These are phyloP conservation scores for Alternaria incomplexa DNA, from an alignment of 2,329 filamentous ascomycete genomes.

Conservation along the genomic window DNA sequence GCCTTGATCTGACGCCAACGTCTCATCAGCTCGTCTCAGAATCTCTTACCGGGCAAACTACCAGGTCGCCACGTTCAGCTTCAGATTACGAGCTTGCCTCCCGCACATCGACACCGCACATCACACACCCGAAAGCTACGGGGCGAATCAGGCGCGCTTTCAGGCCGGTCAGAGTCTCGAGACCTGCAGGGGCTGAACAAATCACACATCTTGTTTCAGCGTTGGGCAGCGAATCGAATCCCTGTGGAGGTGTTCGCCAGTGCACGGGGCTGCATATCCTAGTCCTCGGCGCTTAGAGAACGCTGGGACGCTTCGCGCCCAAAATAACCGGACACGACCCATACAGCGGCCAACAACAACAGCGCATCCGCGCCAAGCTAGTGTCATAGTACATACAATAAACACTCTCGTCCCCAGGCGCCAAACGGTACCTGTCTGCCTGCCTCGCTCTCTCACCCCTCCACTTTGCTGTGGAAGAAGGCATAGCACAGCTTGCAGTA, in stretches of 20 bases:
- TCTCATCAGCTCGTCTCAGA: constrained; percentile 40
- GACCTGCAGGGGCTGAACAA: constrained; percentile 46
- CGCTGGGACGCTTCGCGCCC: constrained; percentile 36
- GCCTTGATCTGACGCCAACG: constrained; percentile 23
- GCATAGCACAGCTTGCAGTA: constrained; percentile 31
- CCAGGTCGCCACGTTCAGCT: constrained; percentile 33
- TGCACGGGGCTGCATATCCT: constrained; percentile 24
- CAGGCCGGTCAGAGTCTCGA: constrained; percentile 19
- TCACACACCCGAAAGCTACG: constrained; percentile 28
- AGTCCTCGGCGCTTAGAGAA: constrained; percentile 39
- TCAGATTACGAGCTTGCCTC: constrained; percentile 28
- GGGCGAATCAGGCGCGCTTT: constrained; percentile 35
- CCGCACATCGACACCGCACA: constrained; percentile 32
- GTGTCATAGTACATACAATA: constrained; percentile 37
- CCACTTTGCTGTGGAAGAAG: constrained; percentile 35
- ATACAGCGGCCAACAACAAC: constrained; percentile 43
- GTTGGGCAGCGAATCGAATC: constrained; percentile 25
- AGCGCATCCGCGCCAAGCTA: constrained; percentile 35
- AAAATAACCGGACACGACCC: constrained; percentile 31
- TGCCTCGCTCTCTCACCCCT: constrained; percentile 35
- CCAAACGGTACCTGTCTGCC: constrained; percentile 33
- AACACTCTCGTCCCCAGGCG: constrained; percentile 37
- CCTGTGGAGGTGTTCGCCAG: constrained; percentile 19
- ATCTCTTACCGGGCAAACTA: constrained; percentile 24
- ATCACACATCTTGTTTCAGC: constrained; percentile 47